Conservation (phyloP, 164 flowering plant species). For the Houttuynia cordata region DNA sequence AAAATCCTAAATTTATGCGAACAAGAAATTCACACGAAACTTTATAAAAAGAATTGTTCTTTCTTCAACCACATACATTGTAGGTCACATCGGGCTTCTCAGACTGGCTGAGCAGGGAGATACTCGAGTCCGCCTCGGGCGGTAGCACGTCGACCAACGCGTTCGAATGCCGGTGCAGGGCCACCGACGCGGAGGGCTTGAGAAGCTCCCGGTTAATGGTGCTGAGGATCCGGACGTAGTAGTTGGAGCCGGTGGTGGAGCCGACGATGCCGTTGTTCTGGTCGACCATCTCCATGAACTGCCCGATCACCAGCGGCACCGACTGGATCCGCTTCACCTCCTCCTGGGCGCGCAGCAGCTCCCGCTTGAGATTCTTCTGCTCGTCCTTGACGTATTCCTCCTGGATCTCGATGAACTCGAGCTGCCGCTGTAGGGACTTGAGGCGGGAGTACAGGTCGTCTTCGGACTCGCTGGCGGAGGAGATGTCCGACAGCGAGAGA, state of each 20-base stretch:
- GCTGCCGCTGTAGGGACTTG: constrained; percentile 67
- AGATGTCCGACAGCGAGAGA: background rate
- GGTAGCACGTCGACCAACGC: constrained; percentile 92
- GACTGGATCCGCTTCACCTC: constrained; percentile 97
- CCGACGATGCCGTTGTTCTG: constrained; percentile 96
- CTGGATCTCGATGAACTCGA: constrained; percentile 86
- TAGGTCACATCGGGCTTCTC: background rate
- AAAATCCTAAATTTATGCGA: too few species aligned
- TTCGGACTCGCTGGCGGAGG: constrained; percentile 14
- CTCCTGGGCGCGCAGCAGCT: constrained; percentile 80
- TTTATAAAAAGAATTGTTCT: too few species aligned
- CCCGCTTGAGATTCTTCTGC: constrained; percentile 79
- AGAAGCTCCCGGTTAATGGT: constrained; percentile 63
- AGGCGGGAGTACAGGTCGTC: constrained; percentile 79
- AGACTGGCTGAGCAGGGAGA: constrained; percentile 21
- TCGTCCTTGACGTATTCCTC: constrained; percentile 94
- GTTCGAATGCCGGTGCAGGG: constrained; percentile 82
- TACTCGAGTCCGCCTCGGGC: constrained; percentile 86
- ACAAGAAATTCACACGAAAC: too few species aligned
- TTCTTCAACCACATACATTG: background rate
- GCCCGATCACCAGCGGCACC: constrained; percentile 89
- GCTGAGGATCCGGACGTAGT: constrained; percentile 23
- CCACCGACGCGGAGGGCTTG: constrained; percentile 87
- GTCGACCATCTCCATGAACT: constrained; percentile 75
- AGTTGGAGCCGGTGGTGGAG: constrained; percentile 69